Evolutionary conservation across 768 basidiomycete genomes (phyloP).

Genomic region (Suillus paluster): DNA sequence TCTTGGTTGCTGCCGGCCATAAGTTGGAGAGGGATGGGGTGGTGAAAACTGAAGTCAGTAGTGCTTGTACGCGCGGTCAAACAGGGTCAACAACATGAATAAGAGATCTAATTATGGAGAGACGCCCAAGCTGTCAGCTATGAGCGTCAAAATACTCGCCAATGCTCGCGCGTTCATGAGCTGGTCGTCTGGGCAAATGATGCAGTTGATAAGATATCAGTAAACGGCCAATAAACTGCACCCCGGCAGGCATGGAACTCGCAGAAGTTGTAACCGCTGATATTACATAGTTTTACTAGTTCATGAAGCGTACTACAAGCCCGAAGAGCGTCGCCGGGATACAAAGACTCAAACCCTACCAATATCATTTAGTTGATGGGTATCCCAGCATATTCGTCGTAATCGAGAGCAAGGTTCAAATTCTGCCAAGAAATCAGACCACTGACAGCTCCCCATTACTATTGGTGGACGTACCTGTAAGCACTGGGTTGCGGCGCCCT

Average conservation of each 20-base stretch:
- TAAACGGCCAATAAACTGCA: slow-evolving; percentile 4
- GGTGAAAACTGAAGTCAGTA: neutral
- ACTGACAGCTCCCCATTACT: neutral
- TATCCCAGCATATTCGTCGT: slow-evolving; percentile 84
- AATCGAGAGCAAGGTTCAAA: slow-evolving; percentile 87
- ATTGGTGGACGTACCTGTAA: slow-evolving; percentile 72
- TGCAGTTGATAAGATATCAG: slow-evolving; percentile 2
- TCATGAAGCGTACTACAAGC: neutral
- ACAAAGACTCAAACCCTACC: neutral
- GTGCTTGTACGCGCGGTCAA: neutral
- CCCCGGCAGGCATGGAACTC: neutral
- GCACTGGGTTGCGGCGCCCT: slow-evolving; percentile 99
- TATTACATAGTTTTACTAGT: neutral
- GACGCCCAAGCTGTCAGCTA: slow-evolving; percentile 2
- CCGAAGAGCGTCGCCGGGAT: too few relatives aligned
- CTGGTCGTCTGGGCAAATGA: slow-evolving; percentile 7
- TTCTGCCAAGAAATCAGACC: slow-evolving; percentile 55
- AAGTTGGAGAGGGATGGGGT: neutral
- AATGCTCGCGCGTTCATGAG: neutral
- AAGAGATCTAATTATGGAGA: slow-evolving; percentile 5
- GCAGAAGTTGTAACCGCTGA: neutral
- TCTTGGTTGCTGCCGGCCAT: slow-evolving; percentile 15
- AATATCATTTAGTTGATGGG: slow-evolving; percentile 39
- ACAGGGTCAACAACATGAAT: neutral
- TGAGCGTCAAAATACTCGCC: neutral